Conservation (phyloP, 345 rosid species). For the Zanthoxylum bungeanum region DNA sequence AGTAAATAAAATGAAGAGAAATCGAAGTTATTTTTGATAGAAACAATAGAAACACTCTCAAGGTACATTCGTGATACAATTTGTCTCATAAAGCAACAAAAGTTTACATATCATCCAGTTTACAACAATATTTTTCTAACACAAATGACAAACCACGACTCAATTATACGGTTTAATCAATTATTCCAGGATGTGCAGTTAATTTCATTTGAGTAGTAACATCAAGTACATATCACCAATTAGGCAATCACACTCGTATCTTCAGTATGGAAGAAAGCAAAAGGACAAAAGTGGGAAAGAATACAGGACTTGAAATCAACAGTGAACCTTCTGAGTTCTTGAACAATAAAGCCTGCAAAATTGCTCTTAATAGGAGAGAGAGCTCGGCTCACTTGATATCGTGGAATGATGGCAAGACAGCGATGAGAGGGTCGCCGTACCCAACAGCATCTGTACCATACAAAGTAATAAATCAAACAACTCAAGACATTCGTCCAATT, state of each 20-base stretch:
- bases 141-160: not conserved
- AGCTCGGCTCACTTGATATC: constrained; percentile 43
- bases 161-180: constrained; percentile 3
- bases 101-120: not conserved
- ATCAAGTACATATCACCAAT: not conserved
- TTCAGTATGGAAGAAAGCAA: not conserved
- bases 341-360: constrained; percentile 7
- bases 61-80: too few species aligned
- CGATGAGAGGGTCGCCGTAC: constrained; percentile 83
- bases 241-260: not conserved
- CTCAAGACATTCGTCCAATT: not conserved
- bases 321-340: not conserved
- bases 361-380: not conserved
- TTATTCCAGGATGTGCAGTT: constrained; percentile 2
- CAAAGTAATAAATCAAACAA: not conserved
- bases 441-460: constrained; percentile 66
- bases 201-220: not conserved
- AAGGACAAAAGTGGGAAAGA: not conserved
- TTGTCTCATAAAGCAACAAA: not conserved
- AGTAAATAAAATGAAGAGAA: too few species aligned
- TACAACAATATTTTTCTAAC: not conserved
- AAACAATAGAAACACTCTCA: not conserved
- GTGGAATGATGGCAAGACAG: constrained; percentile 81
- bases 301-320: not conserved
- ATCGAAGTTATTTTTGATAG: too few species aligned